phyloP scores from a whole-genome alignment of 2,329 filamentous ascomycete genomes.

The Fusarium vanettenii region DNA sequence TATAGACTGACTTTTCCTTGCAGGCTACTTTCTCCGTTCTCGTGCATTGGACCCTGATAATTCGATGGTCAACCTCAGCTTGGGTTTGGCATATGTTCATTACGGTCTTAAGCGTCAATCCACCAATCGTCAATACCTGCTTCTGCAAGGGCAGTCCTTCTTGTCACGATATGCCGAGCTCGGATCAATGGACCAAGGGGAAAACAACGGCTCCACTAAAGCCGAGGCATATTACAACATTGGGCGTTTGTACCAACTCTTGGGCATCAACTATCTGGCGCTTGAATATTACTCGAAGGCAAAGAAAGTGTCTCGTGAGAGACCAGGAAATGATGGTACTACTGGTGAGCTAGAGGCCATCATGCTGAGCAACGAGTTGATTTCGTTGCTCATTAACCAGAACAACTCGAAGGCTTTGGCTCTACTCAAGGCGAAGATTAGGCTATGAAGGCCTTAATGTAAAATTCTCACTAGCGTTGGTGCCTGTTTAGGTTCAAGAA shows the following conservation, averaged over 20 bases:
- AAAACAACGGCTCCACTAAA: constrained; percentile 12
- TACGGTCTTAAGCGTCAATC: constrained; percentile 89
- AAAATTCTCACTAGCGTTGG: neutral
- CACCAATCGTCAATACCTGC: constrained; percentile 88
- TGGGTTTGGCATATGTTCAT: constrained; percentile 88
- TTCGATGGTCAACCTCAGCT: constrained; percentile 81
- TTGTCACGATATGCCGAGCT: constrained; percentile 60
- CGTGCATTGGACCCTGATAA: constrained; percentile 81
- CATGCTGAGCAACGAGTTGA: constrained; percentile 48
- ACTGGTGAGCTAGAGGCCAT: constrained; percentile 45
- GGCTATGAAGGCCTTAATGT: constrained; percentile 20
- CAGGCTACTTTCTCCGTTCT: constrained; percentile 85
- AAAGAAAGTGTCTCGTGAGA: constrained; percentile 16
- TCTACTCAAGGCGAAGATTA: constrained; percentile 44
- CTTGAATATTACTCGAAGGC: constrained; percentile 73
- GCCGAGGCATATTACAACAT: constrained; percentile 54
- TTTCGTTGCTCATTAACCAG: constrained; percentile 46
- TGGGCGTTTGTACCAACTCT: constrained; percentile 52
- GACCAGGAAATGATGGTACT: neutral
- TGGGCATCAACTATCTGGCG: constrained; percentile 65
- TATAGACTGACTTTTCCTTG: constrained; percentile 1
- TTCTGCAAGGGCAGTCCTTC: constrained; percentile 87
- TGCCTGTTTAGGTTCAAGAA: neutral
- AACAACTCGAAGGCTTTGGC: constrained; percentile 44
- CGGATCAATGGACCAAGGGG: neutral